Base-by-base conservation (phyloP, 495 filamentous ascomycete species). In the Podospora bellae-mahoneyi region DNA sequence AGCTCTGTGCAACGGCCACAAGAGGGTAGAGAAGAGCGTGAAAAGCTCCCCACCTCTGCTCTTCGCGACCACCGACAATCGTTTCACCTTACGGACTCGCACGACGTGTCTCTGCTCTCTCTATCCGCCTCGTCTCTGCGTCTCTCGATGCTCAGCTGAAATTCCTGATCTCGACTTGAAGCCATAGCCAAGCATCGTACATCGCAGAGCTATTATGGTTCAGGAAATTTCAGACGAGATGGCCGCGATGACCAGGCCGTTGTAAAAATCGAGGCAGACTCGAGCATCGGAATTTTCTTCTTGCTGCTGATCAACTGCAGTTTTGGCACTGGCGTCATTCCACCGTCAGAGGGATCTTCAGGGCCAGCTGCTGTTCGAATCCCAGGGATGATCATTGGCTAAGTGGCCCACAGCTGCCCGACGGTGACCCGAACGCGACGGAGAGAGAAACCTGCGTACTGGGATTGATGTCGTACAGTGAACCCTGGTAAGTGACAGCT, bases 311-410 rank as follows among this genome's bases (percentile, higher is more conserved):
- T 48, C 61, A 39, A 19, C 30, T 34, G 30, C 30, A 34, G 16
- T 26, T 20, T 63, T 44, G 18, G 32, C 18, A n/a, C 32, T 63
- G 61, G 27, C 39, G 61, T 63, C 39, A 63, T 32, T 57, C 61
- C 57, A 16, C 61, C 66, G 58, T 56, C 55, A 53, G 61, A 30
- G 59, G 66, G 32, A 68, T 71, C 69, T 65, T 63, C 69, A 68
- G 69, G 62, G n/a, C 56, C 63, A 44, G 65, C 13, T 23, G 16
- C 34, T 66, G 64, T 16, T 59, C 44, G 62, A 65, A 59, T 56
- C 64, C 55, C 34, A 27, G 26, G 48, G 63, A 62, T 55, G 56
- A 71, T 71, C 65, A 23, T 20, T 34, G 64, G 54, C 55, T 71
- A 61, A 23, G 16, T 34, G 64, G 54, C 55, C 60, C 64, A 64